Conservation (phyloP, 2,329 filamentous ascomycete genomes). For the Hymenoscyphus repandus region DNA sequence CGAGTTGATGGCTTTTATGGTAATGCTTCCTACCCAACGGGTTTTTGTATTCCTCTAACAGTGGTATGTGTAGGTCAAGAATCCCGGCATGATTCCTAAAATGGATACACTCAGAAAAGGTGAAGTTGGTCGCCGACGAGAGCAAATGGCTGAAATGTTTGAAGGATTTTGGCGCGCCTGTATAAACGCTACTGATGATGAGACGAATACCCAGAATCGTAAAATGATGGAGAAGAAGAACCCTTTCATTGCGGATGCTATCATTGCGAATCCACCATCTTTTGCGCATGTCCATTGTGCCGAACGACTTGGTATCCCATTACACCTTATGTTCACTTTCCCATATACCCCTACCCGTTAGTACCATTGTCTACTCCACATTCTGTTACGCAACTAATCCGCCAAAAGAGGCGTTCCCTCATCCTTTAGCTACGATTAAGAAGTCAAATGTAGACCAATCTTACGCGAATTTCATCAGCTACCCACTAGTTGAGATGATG, state of each 20-base stretch:
- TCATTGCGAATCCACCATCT: slow-evolving; percentile 77
- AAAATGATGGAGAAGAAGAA: slow-evolving; percentile 59
- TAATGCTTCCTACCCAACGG: slow-evolving; percentile 21
- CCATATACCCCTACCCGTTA: slow-evolving; percentile 65
- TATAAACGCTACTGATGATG: slow-evolving; percentile 66
- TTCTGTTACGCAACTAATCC: no score
- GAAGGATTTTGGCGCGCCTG: slow-evolving; percentile 78
- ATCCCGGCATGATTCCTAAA: slow-evolving; percentile 70
- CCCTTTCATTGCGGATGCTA: slow-evolving; percentile 68
- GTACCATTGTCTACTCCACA: no score
- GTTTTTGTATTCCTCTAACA: no score
- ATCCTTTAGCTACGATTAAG: slow-evolving; percentile 72
- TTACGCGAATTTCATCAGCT: slow-evolving; percentile 76
- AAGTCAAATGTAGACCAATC: slow-evolving; percentile 64
- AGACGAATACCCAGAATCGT: slow-evolving; percentile 53
- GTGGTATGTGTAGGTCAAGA: slow-evolving; percentile 42
- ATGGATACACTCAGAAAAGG: slow-evolving; percentile 68
- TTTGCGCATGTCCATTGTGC: slow-evolving; percentile 78
- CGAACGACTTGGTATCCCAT: slow-evolving; percentile 68
- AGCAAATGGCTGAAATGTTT: slow-evolving; percentile 76
- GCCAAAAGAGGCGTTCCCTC: slow-evolving; percentile 49
- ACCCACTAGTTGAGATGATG: slow-evolving; percentile 78
- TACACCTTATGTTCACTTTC: slow-evolving; percentile 87
- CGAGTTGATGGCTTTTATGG: slow-evolving; percentile 82
- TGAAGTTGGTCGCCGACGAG: slow-evolving; percentile 62